Percentiles rank a stretch among this genome's conserved stretches.
phyloP scores from a whole-genome alignment of 208 protist species.

The Wallacemonas sp. region DNA sequence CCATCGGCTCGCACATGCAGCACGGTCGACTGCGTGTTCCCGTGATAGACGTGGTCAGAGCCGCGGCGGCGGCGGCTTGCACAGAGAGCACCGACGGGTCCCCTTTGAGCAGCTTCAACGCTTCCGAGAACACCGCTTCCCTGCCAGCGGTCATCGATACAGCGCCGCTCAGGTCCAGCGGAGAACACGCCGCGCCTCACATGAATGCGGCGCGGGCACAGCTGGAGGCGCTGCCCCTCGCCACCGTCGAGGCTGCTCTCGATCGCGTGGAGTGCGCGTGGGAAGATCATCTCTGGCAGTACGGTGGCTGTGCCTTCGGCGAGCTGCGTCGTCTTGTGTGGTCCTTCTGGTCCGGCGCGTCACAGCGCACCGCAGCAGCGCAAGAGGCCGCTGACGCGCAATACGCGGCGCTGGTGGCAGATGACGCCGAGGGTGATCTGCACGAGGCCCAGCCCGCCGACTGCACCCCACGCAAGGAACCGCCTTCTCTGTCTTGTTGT shows the following conservation, averaged over 20 bases:
- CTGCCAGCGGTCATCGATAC: no score
- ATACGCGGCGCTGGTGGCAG: conserved; percentile 14
- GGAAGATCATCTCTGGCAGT: conserved; percentile 12
- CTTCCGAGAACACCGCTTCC: no score
- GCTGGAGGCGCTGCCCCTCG: no score
- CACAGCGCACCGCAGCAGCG: conserved; percentile 22
- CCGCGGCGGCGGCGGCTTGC: no score
- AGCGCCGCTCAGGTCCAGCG: no score
- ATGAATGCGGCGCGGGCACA: no score
- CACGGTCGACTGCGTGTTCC: neutral
- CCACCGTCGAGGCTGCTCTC: conserved; percentile 6
- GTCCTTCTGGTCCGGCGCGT: conserved; percentile 47
- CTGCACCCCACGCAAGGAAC: no score
- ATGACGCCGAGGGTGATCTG: neutral
- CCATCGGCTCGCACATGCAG: neutral
- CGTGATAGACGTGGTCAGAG: neutral
- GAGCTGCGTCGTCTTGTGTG: conserved; percentile 34
- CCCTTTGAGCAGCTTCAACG: no score
- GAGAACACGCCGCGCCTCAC: no score
- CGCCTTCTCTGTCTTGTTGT: no score
- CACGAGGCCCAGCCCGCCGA: no score
- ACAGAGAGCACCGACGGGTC: no score
- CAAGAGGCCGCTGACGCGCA: conserved; percentile 6
- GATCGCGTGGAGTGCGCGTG: conserved; percentile 19
- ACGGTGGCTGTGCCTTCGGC: conserved; percentile 24